Evolutionary conservation across 2,329 filamentous ascomycete genomes (phyloP).

Genomic region (Diaporthe capsici): DNA sequence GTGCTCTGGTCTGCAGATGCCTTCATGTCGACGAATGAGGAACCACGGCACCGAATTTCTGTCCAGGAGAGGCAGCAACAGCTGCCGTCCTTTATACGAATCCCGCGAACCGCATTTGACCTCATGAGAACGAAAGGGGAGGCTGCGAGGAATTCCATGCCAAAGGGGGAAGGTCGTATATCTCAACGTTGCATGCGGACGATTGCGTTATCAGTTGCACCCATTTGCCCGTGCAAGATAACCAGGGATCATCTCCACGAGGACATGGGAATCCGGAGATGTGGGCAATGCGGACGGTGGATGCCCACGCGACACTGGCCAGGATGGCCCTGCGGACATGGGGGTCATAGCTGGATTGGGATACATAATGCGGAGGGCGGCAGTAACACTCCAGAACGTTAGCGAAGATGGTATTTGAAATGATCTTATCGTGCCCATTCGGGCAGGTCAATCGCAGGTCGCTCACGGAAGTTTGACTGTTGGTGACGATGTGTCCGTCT

Average conservation of each 20-base stretch:
- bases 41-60: neutral
- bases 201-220: neutral
- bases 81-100: neutral
- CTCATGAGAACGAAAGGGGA: neutral
- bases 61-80: neutral
- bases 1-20: neutral
- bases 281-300: neutral
- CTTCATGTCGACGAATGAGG: neutral
- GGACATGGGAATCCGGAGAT: neutral
- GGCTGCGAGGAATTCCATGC: no score
- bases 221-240: slow-evolving; percentile 1
- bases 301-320: neutral
- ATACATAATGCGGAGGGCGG: neutral
- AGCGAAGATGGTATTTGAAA: neutral
- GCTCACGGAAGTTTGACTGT: neutral
- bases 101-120: neutral
- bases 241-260: neutral
- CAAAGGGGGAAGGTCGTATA: neutral
- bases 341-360: neutral
- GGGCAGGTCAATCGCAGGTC: neutral
- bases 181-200: neutral
- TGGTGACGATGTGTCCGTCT: neutral
- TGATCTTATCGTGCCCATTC: neutral
- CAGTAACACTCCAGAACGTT: neutral
- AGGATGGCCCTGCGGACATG: neutral